These are phyloP conservation scores for Boletus rufocinnamomeus DNA, from an alignment of 768 basidiomycete genomes.

Conservation along the genomic window DNA sequence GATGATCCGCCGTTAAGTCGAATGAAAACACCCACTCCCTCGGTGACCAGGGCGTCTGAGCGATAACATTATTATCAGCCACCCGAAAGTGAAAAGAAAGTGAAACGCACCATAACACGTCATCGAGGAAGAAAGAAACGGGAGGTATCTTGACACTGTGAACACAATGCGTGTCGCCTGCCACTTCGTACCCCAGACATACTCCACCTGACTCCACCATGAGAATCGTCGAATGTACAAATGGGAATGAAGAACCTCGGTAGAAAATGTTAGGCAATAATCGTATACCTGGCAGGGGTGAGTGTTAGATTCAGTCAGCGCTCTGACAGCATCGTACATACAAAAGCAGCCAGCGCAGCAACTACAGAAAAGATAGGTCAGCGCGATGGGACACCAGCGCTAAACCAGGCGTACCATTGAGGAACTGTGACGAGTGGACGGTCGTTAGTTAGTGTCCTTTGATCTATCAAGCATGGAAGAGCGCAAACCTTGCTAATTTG, in stretches of 20 bases:
- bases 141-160: conserved; percentile 30
- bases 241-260: conserved; percentile 18
- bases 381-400: not conserved
- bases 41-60: conserved; percentile 11
- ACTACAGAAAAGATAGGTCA: conserved; percentile 10
- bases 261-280: conserved; percentile 26
- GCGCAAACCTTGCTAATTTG: conserved; percentile 26
- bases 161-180: conserved; percentile 26
- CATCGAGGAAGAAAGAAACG: conserved; percentile 22
- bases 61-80: not conserved
- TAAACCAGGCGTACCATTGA: conserved; percentile 17
- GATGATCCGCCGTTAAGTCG: not conserved
- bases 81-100: not conserved
- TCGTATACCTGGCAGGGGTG: conserved; percentile 16
- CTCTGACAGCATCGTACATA: conserved; percentile 2
- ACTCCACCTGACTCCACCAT: conserved; percentile 15
- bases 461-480: not conserved
- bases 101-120: conserved; percentile 21
- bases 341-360: conserved; percentile 22
- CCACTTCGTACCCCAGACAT: conserved; percentile 30
- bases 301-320: not conserved
- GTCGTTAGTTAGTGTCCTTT: not conserved
- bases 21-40: conserved; percentile 6
- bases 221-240: not conserved
- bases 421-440: conserved; percentile 5